Percentiles rank a stretch among this genome's conserved stretches.
These are phyloP conservation scores for Phytopythium vexans DNA, from an alignment of 352 stramenopile genomes.

Conservation along the genomic window DNA sequence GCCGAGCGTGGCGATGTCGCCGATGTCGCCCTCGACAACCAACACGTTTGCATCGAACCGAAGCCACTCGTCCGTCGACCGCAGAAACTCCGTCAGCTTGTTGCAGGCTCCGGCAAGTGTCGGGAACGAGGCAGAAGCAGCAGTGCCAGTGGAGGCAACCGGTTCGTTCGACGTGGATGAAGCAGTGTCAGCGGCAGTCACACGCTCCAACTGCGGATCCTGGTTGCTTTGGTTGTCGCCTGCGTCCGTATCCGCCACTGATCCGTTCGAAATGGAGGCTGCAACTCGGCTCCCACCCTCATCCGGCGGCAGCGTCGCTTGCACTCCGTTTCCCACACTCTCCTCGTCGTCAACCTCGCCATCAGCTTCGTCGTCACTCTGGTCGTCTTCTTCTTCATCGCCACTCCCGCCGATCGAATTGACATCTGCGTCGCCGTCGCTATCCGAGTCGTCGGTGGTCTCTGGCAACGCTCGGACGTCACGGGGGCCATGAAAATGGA, in stretches of 20 bases:
- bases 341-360: constrained; percentile 7
- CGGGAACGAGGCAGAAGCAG: constrained; percentile 5
- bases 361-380: constrained; percentile 16
- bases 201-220: too few relatives aligned
- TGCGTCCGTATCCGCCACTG: too few relatives aligned
- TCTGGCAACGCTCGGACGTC: too few relatives aligned
- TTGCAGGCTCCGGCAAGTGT: constrained; percentile 19
- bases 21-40: constrained; percentile 42
- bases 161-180: too few relatives aligned
- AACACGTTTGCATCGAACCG: constrained; percentile 33
- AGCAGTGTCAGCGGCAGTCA: too few relatives aligned
- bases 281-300: too few relatives aligned
- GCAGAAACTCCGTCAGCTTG: constrained; percentile 25
- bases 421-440: not conserved
- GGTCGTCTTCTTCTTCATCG: constrained; percentile 22
- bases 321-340: not conserved
- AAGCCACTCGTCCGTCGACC: constrained; percentile 25
- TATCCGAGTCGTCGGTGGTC: not conserved
- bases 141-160: constrained; percentile 2
- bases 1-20: constrained; percentile 21
- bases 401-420: constrained; percentile 5
- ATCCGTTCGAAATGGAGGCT: too few relatives aligned
- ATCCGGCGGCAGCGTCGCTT: not conserved
- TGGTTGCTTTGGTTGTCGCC: too few relatives aligned
- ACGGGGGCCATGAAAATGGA: constrained; percentile 11